Evolutionary conservation across 768 basidiomycete genomes (phyloP).

Genomic region (Boletus vermiculosoides): DNA sequence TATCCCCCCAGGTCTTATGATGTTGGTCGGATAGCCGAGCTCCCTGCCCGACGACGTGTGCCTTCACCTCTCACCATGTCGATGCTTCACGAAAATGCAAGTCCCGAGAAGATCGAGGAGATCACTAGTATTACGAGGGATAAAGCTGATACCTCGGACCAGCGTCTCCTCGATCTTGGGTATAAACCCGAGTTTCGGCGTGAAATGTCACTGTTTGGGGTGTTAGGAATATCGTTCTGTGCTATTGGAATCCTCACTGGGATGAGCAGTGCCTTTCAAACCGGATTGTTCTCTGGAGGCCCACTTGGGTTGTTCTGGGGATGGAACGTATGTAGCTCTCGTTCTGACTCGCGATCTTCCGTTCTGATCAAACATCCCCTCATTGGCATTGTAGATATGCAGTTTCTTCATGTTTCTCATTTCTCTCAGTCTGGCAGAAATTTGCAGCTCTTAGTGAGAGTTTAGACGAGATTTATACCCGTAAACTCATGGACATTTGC

Average conservation of each 20-base stretch:
- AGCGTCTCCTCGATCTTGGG: slow-evolving; percentile 49
- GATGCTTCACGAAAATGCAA: neutral
- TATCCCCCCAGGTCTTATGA: neutral
- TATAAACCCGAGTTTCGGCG: slow-evolving; percentile 57
- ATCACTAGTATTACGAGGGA: neutral
- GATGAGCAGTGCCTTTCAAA: slow-evolving; percentile 60
- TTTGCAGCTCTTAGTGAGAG: slow-evolving; percentile 55
- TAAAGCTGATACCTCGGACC: slow-evolving; percentile 30
- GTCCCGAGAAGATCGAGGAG: slow-evolving; percentile 17
- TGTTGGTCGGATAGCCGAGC: neutral
- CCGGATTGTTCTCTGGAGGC: slow-evolving; percentile 56
- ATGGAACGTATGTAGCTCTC: slow-evolving; percentile 47
- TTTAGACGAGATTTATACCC: neutral
- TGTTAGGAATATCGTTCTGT: slow-evolving; percentile 59
- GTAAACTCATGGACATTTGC: slow-evolving; percentile 2
- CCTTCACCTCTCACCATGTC: slow-evolving; percentile 7
- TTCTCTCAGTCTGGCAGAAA: slow-evolving; percentile 54
- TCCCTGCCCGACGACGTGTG: neutral
- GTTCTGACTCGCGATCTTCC: neutral
- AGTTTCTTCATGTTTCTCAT: slow-evolving; percentile 59
- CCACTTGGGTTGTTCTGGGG: slow-evolving; percentile 61
- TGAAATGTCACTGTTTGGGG: slow-evolving; percentile 59
- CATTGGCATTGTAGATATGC: slow-evolving; percentile 40
- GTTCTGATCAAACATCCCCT: neutral
- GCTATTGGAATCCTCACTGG: slow-evolving; percentile 60